These are phyloP conservation scores for Paramyrothecium roridum DNA, from an alignment of 2,329 filamentous ascomycete species.

Conservation along the genomic window DNA sequence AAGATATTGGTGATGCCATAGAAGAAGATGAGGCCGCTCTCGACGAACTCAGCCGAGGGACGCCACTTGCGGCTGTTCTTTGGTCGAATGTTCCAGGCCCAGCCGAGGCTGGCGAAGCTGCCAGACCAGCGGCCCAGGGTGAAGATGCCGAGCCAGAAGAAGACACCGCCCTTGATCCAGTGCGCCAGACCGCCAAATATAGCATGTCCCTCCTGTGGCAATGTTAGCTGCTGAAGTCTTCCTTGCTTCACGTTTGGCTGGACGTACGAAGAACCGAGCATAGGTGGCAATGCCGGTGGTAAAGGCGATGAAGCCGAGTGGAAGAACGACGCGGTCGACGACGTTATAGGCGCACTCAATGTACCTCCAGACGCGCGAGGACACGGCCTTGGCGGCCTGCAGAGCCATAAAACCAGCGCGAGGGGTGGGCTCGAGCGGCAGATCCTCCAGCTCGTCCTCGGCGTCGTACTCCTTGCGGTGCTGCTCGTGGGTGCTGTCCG, in stretches of 20 bases:
- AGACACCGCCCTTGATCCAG: constrained; percentile 91
- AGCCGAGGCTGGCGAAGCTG: constrained; percentile 84
- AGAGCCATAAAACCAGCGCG: constrained; percentile 50
- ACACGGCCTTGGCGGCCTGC: constrained; percentile 53
- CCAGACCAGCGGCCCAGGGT: constrained; percentile 89
- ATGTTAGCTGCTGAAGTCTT: constrained; percentile 1
- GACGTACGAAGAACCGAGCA: constrained; percentile 77
- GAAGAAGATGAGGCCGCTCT: constrained; percentile 84
- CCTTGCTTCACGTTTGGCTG: background rate
- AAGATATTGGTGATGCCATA: constrained; percentile 92
- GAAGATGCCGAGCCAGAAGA: constrained; percentile 88
- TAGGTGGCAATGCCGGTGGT: constrained; percentile 72
- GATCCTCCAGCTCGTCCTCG: constrained; percentile 33
- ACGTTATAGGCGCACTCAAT: constrained; percentile 61
- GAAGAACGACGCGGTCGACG: constrained; percentile 73
- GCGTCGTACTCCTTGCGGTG: constrained; percentile 43
- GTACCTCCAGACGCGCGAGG: constrained; percentile 52
- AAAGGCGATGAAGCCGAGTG: constrained; percentile 73
- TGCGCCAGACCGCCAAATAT: constrained; percentile 88
- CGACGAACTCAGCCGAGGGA: constrained; percentile 82
- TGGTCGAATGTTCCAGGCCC: constrained; percentile 91
- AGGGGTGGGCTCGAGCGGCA: constrained; percentile 19
- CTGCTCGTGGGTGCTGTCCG: constrained; percentile 30
- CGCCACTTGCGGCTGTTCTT: constrained; percentile 55
- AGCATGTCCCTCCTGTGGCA: constrained; percentile 55